Percentiles rank a stretch among this genome's conserved stretches.
phyloP scores from a whole-genome alignment of 2,329 filamentous ascomycete genomes.

The Elsinoe perseae region DNA sequence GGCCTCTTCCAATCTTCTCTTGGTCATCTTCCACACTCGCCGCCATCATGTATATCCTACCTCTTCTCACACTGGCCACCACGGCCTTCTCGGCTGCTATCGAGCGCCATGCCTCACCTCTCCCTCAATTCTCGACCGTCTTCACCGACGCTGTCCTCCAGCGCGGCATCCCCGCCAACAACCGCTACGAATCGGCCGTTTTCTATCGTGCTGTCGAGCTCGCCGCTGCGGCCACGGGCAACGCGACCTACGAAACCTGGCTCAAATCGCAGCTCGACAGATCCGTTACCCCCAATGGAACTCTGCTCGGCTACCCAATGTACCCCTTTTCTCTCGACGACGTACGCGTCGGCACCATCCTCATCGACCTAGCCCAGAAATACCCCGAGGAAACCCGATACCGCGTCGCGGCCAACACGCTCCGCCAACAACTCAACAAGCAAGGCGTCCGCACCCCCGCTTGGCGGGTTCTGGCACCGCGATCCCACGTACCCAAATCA shows the following conservation, averaged over 20 bases:
- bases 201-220: constrained; percentile 7
- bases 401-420: constrained; percentile 66
- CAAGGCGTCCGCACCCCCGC: constrained; percentile 21
- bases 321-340: constrained; percentile 80
- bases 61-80: constrained; percentile 9
- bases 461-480: constrained; percentile 31
- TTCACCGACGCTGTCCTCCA: constrained; percentile 1
- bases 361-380: constrained; percentile 69
- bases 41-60: constrained; percentile 5
- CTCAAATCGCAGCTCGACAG: constrained; percentile 7
- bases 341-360: constrained; percentile 70
- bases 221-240: background rate
- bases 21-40: background rate
- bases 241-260: background rate
- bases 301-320: constrained; percentile 75
- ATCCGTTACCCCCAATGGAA: constrained; percentile 68
- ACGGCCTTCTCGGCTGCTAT: background rate
- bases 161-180: constrained; percentile 12
- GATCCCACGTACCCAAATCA: constrained; percentile 41
- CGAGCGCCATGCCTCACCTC: constrained; percentile 1
- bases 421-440: constrained; percentile 74
- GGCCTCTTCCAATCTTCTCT: background rate
- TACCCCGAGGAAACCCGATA: constrained; percentile 40
- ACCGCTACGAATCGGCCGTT: constrained; percentile 4
- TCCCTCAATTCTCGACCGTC: constrained; percentile 3